Conservation (phyloP, 352 stramenopile species). For the Globisporangium okanoganense region DNA sequence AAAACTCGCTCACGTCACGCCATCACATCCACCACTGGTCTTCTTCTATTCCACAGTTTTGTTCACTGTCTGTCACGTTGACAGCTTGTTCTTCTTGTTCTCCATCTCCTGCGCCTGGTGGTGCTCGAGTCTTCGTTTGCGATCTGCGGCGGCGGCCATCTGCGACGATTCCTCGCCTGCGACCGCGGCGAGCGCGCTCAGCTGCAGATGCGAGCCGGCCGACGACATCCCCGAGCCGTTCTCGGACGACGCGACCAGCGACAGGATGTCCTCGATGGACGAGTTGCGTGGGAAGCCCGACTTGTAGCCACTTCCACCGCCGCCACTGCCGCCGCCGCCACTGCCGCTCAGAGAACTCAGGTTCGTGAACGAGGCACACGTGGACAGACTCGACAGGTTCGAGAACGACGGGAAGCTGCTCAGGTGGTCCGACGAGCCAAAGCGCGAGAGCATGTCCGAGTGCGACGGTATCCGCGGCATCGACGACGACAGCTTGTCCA, state of each 20-base stretch:
- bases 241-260: constrained; percentile 76
- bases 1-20: not conserved
- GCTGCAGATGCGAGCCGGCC: constrained; percentile 57
- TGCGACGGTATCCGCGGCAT: constrained; percentile 45
- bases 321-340: constrained; percentile 10
- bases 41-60: constrained; percentile 5
- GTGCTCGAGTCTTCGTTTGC: constrained; percentile 53
- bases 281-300: constrained; percentile 76
- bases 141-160: constrained; percentile 36
- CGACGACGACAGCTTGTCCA: constrained; percentile 23
- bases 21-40: not conserved
- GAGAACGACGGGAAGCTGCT: constrained; percentile 78
- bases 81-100: constrained; percentile 59
- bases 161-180: constrained; percentile 64
- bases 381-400: constrained; percentile 59
- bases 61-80: constrained; percentile 24
- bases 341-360: constrained; percentile 43
- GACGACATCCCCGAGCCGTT: constrained; percentile 39
- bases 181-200: constrained; percentile 60
- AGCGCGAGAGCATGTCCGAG: constrained; percentile 71
- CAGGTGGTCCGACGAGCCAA: constrained; percentile 59
- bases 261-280: constrained; percentile 86
- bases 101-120: constrained; percentile 20
- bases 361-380: constrained; percentile 76
- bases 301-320: constrained; percentile 18